Evolutionary conservation across 2,329 filamentous ascomycete genomes (phyloP).

Genomic region (Pleoardoris graminearum): DNA sequence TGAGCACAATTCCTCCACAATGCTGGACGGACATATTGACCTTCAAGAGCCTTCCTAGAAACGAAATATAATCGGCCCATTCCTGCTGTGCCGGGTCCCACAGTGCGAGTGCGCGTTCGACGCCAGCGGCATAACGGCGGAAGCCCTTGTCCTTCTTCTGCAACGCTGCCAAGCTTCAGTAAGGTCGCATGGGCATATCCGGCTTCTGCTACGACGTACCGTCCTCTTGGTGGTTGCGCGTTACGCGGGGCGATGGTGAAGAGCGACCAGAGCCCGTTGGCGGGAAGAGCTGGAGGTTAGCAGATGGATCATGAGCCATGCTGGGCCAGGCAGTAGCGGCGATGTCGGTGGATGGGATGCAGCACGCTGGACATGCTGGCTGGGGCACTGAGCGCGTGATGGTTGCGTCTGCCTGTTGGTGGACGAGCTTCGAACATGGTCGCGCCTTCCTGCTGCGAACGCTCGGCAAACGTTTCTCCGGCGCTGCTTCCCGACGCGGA

Average conservation of each 20-base stretch:
- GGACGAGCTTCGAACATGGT: constrained; percentile 18
- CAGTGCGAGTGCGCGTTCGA: constrained; percentile 83
- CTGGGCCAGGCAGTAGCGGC: constrained; percentile 27
- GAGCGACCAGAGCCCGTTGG: constrained; percentile 83
- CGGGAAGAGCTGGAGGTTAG: constrained; percentile 54
- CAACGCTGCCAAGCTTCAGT: constrained; percentile 52
- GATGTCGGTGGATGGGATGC: constrained; percentile 20
- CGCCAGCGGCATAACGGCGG: constrained; percentile 84
- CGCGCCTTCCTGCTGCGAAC: constrained; percentile 23
- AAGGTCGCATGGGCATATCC: constrained; percentile 9
- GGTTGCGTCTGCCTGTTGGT: constrained; percentile 20
- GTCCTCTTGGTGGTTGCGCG: constrained; percentile 75
- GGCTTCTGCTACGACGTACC: constrained; percentile 58
- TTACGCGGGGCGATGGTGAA: constrained; percentile 74
- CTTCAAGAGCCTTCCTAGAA: constrained; percentile 87
- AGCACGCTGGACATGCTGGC: constrained; percentile 37
- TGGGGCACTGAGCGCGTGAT: constrained; percentile 10
- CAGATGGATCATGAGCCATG: constrained; percentile 46
- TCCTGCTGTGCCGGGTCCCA: constrained; percentile 95
- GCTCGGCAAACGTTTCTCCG: constrained; percentile 21
- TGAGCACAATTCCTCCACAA: constrained; percentile 26
- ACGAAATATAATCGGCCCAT: constrained; percentile 99
- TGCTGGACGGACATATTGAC: constrained; percentile 51
- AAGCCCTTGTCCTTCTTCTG: constrained; percentile 67
- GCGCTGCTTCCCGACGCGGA: neutral